Evolutionary conservation across 257 asterid species (phyloP), one percentile per base, ranked within the genome.

Genomic region (Verbascum thapsus): DNA sequence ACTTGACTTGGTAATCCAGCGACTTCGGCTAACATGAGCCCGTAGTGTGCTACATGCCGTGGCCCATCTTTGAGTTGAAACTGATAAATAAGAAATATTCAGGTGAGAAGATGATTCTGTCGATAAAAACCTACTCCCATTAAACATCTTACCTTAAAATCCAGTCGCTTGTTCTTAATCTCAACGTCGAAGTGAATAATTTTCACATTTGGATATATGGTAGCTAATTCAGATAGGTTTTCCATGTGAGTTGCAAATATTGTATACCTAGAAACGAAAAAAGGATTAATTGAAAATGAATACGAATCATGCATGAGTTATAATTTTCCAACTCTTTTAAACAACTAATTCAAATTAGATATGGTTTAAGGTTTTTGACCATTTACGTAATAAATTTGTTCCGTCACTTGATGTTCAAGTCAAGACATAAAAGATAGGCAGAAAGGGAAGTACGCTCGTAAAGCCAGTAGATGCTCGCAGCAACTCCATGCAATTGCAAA

Each of bases 171-270:
- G 78, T 82, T 83, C 68, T 80, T 87, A 38, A 92, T 71, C 59
- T 89, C 98, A 32, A 92, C 88, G 26, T 88, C 80, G 49, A 92
- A 89, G 79, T 85, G 97, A 73, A 92, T 94, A 53, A 80, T 78
- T 81, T 92, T 92, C 54, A 92, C 95, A 77, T 89, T 92, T 12
- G 98, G 96, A 67, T 92, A 89, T 30, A 85, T 75, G 66, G 91
- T 87, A 70, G 97, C 83, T 74, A 89, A 59, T 73, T 87, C 97
- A 32, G 96, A 86, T 51, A 92, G 69, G 84, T 82, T 83, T 67
- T 85, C 95, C 97, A 92, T 92, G 75, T 92, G 98, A 50, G 94
- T 86, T 54, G 97, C 98, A 80, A 92, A 92, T 83, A 92, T 81
- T 17, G 95, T 86, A 62, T 85, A 88, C 90, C 96, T 91, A 54